Evolutionary conservation across 371 early-diverging fungal species (phyloP), one percentile per base, ranked within the genome.

Genomic region (Sporodiniella umbellata): DNA sequence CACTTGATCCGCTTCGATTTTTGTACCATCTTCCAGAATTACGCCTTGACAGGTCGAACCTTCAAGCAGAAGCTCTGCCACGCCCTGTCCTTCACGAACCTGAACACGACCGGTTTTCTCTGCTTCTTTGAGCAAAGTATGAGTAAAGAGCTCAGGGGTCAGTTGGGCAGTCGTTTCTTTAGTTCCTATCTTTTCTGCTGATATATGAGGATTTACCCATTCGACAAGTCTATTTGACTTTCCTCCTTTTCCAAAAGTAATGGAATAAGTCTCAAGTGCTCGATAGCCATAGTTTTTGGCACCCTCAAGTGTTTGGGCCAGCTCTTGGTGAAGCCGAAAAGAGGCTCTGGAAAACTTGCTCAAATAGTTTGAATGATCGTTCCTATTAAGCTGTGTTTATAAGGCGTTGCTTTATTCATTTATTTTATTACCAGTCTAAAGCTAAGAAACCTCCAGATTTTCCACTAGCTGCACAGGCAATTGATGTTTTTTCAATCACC

Each of bases 391-490:
- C 12, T 8, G 28, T 45, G 37, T 2, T 44, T 30, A 17, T 26
- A 19, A 4, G 19, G 5, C 11, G 7, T 19, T 19, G 12, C 31
- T 5, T 17, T 19, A 1, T 22, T 21, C 45, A 7, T 38, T 23
- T 48, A 1, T 10, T 10, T 26, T 14, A 21, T 60, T 62, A 63
- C 74, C 86, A 88, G 48, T 84, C 78, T 18, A 72, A 63, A 11
- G 88, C 83, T 18, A 88, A 66, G 56, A 88, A 88, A 7, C 89
- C 89, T 49, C 88, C 89, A 6, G 86, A 80, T 55, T 81, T 83
- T 2, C 89, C 88, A 31, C 84, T 84, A 10, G 87, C 85, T 38
- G 68, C 76, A 54, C 73, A 76, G 3, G 84, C 87, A 23, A 87
- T 75, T 19, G 66, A 73, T 17, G 76, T 68, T 53, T 77, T 72